phyloP scores from a whole-genome alignment of 257 asterid genomes.

The Solanum dulcamara region DNA sequence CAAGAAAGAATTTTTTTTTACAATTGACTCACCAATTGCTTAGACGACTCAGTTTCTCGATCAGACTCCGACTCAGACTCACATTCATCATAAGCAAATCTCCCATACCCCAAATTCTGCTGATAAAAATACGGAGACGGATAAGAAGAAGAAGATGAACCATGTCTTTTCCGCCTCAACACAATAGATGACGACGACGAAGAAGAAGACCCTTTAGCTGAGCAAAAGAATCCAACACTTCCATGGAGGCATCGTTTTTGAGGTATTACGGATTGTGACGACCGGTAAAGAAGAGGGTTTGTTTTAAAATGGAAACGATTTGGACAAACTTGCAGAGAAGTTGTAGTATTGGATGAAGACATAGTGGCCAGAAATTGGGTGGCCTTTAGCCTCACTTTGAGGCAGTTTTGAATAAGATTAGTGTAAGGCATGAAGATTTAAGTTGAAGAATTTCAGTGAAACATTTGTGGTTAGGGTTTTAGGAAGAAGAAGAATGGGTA shows the following conservation, averaged over 20 bases:
- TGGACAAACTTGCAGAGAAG: neutral
- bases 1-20: neutral
- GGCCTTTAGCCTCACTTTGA: conserved; percentile 38
- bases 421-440: neutral
- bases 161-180: conserved; percentile 26
- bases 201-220: conserved; percentile 20
- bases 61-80: conserved; percentile 57
- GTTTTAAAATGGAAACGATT: conserved; percentile 20
- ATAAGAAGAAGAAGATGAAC: conserved; percentile 6
- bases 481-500: conserved; percentile 5
- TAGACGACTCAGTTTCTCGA: conserved; percentile 36
- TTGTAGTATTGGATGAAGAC: conserved; percentile 20
- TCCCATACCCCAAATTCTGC: conserved; percentile 52
- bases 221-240: conserved; percentile 14
- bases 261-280: neutral
- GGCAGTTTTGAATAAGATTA: conserved; percentile 10
- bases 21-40: conserved; percentile 34
- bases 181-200: conserved; percentile 15
- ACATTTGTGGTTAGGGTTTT: conserved; percentile 45
- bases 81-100: conserved; percentile 57
- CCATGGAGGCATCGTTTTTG: conserved; percentile 2
- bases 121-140: conserved; percentile 38
- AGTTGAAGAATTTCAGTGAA: neutral
- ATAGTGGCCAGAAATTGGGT: conserved; percentile 25
- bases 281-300: neutral